These are phyloP conservation scores for Backusella australiensis DNA, from an alignment of 192 early-diverging fungal species.

Conservation along the genomic window DNA sequence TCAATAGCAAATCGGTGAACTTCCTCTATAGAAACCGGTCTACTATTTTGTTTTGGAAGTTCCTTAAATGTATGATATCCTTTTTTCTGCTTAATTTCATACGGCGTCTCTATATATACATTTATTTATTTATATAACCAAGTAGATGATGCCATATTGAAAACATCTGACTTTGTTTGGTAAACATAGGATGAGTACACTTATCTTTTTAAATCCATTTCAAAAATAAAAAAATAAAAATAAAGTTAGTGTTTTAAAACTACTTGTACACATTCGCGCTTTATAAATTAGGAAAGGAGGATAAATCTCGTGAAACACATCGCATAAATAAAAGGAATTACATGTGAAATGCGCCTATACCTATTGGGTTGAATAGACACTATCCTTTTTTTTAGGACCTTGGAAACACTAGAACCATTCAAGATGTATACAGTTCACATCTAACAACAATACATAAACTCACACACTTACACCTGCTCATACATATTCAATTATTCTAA, in stretches of 20 bases:
- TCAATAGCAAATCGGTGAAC: not conserved
- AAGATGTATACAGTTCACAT: not conserved
- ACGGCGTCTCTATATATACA: not conserved
- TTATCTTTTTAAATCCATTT: not conserved
- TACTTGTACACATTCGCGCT: not conserved
- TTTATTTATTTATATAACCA: not conserved
- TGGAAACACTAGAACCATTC: not conserved
- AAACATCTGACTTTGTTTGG: not conserved
- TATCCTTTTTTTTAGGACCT: not conserved
- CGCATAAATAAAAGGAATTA: not conserved
- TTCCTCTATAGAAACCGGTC: not conserved
- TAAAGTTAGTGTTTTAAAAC: not conserved
- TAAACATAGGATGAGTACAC: not conserved
- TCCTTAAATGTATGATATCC: slow-evolving; percentile 1
- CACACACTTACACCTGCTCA: not conserved
- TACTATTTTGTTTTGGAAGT: slow-evolving; percentile 2
- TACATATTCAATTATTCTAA: not conserved
- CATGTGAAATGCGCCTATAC: not conserved
- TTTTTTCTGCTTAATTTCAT: not conserved
- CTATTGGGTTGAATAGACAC: not conserved
- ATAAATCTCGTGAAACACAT: not conserved
- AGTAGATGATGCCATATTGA: not conserved
- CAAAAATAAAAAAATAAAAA: not conserved
- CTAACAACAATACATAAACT: not conserved
- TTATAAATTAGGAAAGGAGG: slow-evolving; percentile 4